Conservation (phyloP, 129 eudicot genomes). For the sunflower (Helianthus annuus) region HanXRQr2.0-SUNRISE NC_035441.2:116281131-116281630, state of each 20-base stretch:
- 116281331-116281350: conserved; percentile 85
- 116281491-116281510: conserved; percentile 72
- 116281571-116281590: not conserved
- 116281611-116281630: conserved; percentile 11
- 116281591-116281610: not conserved
- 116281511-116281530: conserved; percentile 81
- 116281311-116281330: conserved; percentile 80
- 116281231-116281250: not conserved
- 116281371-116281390: conserved; percentile 71
- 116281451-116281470: conserved; percentile 40
- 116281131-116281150: conserved; percentile 13
- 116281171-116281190: conserved; percentile 92
- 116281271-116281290: conserved; percentile 25
- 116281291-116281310: conserved; percentile 82
- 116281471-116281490: conserved; percentile 87
- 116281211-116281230: conserved; percentile 65
- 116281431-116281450: not conserved
- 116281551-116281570: not conserved
- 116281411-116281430: not conserved
- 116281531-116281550: conserved; percentile 1
- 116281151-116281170: conserved; percentile 83
- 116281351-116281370: conserved; percentile 72
- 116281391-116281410: conserved; percentile 39
- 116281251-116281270: not conserved
- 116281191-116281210: conserved; percentile 87